Evolutionary conservation across 2,329 filamentous ascomycete species (phyloP).

Genomic region (Fusarium cicatricum): DNA sequence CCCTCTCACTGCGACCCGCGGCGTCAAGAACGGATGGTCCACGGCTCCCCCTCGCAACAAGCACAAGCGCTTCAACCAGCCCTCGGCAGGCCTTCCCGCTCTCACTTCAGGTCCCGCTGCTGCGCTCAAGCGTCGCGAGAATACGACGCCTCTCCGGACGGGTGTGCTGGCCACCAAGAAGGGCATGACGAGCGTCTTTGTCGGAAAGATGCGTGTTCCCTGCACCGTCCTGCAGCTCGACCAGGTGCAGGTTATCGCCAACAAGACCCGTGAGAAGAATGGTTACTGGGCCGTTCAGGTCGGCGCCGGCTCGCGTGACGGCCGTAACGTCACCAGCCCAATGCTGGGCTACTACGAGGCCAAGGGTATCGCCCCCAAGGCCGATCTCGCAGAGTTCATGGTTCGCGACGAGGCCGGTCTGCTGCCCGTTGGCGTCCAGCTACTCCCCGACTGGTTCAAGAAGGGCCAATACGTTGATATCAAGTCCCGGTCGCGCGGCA

Average conservation of each 20-base stretch:
- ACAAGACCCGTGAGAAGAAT: constrained; percentile 81
- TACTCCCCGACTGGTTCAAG: constrained; percentile 90
- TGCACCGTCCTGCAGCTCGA: constrained; percentile 96
- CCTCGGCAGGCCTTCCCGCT: constrained; percentile 62
- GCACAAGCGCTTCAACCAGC: constrained; percentile 69
- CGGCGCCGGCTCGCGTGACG: constrained; percentile 77
- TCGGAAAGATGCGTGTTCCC: constrained; percentile 77
- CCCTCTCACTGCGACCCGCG: constrained; percentile 55
- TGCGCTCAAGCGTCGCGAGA: constrained; percentile 65
- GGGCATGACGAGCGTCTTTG: constrained; percentile 94
- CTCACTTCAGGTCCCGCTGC: constrained; percentile 67
- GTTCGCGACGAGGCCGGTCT: constrained; percentile 79
- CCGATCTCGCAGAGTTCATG: constrained; percentile 84
- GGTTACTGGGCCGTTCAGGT: constrained; percentile 97
- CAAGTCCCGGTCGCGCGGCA: constrained; percentile 79
- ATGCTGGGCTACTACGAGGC: constrained; percentile 88
- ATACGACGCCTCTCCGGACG: constrained; percentile 72
- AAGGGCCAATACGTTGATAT: constrained; percentile 92
- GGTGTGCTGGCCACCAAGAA: constrained; percentile 90
- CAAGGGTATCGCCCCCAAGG: constrained; percentile 83
- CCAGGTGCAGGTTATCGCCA: constrained; percentile 85
- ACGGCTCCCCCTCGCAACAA: constrained; percentile 62
- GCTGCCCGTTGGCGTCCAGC: constrained; percentile 75
- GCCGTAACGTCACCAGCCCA: constrained; percentile 81
- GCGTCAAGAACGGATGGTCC: constrained; percentile 68